Conservation (phyloP, 73 alveolate genomes). For the Effrenium voratum region DNA sequence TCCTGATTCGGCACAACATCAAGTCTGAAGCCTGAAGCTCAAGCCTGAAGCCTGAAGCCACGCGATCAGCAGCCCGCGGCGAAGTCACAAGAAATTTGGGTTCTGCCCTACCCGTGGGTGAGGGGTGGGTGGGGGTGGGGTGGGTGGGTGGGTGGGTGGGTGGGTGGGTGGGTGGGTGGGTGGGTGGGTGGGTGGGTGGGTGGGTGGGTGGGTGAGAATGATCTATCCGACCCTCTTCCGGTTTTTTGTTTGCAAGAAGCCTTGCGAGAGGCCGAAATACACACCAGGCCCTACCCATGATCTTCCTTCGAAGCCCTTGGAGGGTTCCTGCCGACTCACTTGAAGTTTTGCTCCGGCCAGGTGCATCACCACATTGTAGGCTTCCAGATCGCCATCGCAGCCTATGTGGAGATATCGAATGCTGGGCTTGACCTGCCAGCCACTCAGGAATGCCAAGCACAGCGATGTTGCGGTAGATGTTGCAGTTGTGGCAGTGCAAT, state of each 20-base stretch:
- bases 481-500: no score
- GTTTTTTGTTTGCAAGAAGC: not conserved
- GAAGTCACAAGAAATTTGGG: no score
- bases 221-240: not conserved
- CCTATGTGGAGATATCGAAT: constrained; percentile 64
- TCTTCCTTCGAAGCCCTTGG: not conserved
- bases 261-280: not conserved
- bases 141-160: no score
- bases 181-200: no score
- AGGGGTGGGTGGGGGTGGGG: no score
- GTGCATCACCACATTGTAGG: constrained; percentile 83
- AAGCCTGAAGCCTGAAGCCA: not conserved
- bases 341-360: not conserved
- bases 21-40: constrained; percentile 31
- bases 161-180: no score
- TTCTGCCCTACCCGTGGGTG: no score
- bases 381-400: constrained; percentile 81
- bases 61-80: no score
- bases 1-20: constrained; percentile 72
- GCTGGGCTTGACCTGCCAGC: constrained; percentile 40
- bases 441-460: not conserved
- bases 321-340: not conserved
- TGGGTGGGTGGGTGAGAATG: no score
- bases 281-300: no score
- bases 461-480: no score